These are phyloP conservation scores for Dichomitus squalens DNA, from an alignment of 1,284 basidiomycete species.

Conservation along the genomic window DNA sequence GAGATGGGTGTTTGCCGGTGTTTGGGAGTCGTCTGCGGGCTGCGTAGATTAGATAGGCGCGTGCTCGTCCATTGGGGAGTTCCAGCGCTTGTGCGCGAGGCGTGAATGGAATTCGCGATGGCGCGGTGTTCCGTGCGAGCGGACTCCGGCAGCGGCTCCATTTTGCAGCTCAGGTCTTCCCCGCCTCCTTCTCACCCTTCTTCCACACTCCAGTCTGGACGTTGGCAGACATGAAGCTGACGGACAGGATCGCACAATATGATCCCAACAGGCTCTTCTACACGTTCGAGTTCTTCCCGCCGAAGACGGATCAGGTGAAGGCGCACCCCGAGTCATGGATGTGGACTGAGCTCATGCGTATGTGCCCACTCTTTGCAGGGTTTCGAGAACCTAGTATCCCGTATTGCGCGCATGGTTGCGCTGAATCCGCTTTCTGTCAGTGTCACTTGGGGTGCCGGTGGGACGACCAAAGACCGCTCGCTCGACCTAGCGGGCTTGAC, in stretches of 20 bases:
- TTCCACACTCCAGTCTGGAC: not conserved
- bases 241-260: slow-evolving; percentile 59
- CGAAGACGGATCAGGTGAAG: slow-evolving; percentile 82
- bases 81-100: not conserved
- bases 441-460: slow-evolving; percentile 97
- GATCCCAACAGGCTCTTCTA: slow-evolving; percentile 64
- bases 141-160: slow-evolving; percentile 1
- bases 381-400: slow-evolving; percentile 82
- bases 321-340: slow-evolving; percentile 9
- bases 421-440: slow-evolving; percentile 81
- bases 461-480: slow-evolving; percentile 86
- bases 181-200: slow-evolving; percentile 3
- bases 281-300: slow-evolving; percentile 96
- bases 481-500: slow-evolving; percentile 83
- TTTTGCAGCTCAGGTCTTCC: not conserved
- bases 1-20: slow-evolving; percentile 20
- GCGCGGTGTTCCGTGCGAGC: slow-evolving; percentile 1
- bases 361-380: slow-evolving; percentile 52
- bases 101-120: not conserved
- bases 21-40: slow-evolving; percentile 10
- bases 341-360: slow-evolving; percentile 13
- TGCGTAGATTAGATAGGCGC: slow-evolving; percentile 24
- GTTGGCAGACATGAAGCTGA: slow-evolving; percentile 59
- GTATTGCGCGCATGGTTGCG: slow-evolving; percentile 73
- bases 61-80: not conserved